Percentiles rank a stretch among this genome's conserved stretches.
These are phyloP conservation scores for Hippophae gyantsensis DNA, from an alignment of 306 rosid genomes.

Conservation along the genomic window DNA sequence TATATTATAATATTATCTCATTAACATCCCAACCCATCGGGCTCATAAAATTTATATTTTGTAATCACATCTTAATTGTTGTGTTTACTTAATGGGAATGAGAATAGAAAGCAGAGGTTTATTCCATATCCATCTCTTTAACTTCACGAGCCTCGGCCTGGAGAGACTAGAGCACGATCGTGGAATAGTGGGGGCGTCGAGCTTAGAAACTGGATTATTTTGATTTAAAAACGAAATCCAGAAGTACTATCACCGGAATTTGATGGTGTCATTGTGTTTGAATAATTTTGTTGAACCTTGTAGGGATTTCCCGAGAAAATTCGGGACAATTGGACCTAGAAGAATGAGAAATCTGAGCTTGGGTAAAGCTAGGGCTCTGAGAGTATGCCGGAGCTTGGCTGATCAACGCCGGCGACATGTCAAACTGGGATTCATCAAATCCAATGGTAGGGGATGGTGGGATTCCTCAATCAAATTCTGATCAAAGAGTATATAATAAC, in stretches of 20 bases:
- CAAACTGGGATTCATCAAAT: conserved; percentile 37
- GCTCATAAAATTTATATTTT: too few species aligned
- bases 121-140: conserved; percentile 18
- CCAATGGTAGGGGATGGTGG: conserved; percentile 12
- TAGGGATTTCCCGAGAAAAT: conserved; percentile 16
- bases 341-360: conserved; percentile 28
- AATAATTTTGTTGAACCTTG: conserved; percentile 8
- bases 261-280: conserved; percentile 41
- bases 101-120: too few species aligned
- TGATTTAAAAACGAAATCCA: conserved; percentile 32
- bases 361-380: conserved; percentile 1
- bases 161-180: conserved; percentile 40
- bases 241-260: conserved; percentile 30
- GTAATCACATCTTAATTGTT: too few species aligned
- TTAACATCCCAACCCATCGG: too few species aligned
- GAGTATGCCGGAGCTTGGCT: conserved; percentile 18
- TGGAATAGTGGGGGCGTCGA: conserved; percentile 32
- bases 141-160: conserved; percentile 57
- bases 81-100: too few species aligned
- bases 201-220: conserved; percentile 24
- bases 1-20: too few species aligned
- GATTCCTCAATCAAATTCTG: not conserved
- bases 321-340: conserved; percentile 12
- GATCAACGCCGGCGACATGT: conserved; percentile 37
- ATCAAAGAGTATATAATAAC: not conserved